Conservation (phyloP, 75 land plant genomes). For the Picea glauca region DNA sequence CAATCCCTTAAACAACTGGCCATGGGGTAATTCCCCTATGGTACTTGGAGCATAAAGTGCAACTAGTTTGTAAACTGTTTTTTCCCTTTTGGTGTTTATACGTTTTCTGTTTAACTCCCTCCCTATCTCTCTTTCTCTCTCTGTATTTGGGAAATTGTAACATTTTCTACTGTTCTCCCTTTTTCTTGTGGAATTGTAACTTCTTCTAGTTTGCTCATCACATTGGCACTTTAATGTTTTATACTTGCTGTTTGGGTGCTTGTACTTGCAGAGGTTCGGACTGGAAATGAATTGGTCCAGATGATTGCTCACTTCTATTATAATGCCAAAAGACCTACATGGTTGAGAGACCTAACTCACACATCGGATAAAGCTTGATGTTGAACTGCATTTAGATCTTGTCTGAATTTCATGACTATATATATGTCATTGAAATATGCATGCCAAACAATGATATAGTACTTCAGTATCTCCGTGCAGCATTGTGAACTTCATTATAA, state of each 20-base stretch:
- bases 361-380: not conserved
- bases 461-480: not conserved
- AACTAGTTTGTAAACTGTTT: not conserved
- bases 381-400: not conserved
- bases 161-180: not conserved
- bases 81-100: not conserved
- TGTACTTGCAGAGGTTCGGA: constrained; percentile 46
- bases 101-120: not conserved
- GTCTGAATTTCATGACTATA: not conserved
- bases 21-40: not conserved
- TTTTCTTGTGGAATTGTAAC: not conserved
- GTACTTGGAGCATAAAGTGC: not conserved
- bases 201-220: not conserved
- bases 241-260: not conserved
- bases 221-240: not conserved
- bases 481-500: not conserved
- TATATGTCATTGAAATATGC: not conserved
- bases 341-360: constrained; percentile 25
- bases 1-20: not conserved
- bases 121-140: not conserved
- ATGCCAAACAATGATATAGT: not conserved
- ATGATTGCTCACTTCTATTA: constrained; percentile 86
- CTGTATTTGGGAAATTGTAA: not conserved
- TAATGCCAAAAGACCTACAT: constrained; percentile 75
- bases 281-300: constrained; percentile 68